Base-by-base conservation (phyloP, 345 rosid species). In the Erysimum cheiranthoides region DNA sequence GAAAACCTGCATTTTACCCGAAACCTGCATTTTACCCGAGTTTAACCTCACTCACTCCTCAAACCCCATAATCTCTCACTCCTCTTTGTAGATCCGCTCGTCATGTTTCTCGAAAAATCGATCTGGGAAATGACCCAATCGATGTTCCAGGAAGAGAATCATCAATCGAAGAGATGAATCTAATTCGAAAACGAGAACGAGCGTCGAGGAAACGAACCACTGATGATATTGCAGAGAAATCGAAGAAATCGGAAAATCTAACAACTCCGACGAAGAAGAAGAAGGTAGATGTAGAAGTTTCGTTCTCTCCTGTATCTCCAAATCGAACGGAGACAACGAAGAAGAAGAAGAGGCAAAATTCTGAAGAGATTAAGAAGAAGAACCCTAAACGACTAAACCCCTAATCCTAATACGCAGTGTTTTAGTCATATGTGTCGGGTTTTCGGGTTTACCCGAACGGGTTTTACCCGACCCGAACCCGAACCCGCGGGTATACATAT, bases 81-180 rank as follows among this genome's bases (percentile, higher is more conserved):
- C 85, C 86, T 66, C 78, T 84, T 51, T 89, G 95, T 70, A 79
- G 93, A 81, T 89, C 94, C 39, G 50, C 79, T 14, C 86, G 86
- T 6, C 73, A 54, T 32, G 60, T 63, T 11, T 68, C 85, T 1
- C 74, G 78, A 4, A 61, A 10, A 36, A 67, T 77, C 54, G 81
- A 84, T 50, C 58, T 62, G 5, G 71, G 52, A 18, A 30, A 63
- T 25, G 81, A 68, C 6, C 38, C 58, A 10, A 25, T 36, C 34
- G 71, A 50, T 32, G 56, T 17, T 17, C 71, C 67, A 13, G 8
- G 27, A 45, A 50, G 46, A 45, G 73, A 73, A 32, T 45, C n/a
- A n/a, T n/a, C 85, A 6, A 13, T 11, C 4, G 62, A 53, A 72
- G 75, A 21, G 38, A 17, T 17, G 71, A 30, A 66, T 66, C 70